A percentile compares a stretch with the other conserved stretches of the same genome.
Evolutionary conservation across 352 stramenopile genomes (phyloP).

Genomic region (Globisporangium cystogenes): DNA sequence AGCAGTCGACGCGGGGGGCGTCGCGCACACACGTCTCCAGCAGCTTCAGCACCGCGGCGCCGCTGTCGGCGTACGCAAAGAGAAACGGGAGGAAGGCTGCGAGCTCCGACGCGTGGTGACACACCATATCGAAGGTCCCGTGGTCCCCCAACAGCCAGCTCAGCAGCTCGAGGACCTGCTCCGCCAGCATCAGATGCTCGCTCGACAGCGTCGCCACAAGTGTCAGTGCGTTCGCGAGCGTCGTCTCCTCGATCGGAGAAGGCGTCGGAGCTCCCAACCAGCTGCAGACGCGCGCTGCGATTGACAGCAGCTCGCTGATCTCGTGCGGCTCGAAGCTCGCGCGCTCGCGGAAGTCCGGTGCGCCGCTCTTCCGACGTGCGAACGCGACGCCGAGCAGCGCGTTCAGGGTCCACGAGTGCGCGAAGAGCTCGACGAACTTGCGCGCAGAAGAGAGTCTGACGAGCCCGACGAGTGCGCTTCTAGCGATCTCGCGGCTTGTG

Average conservation of each 20-base stretch:
- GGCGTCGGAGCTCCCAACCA: conserved; percentile 4
- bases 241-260: conserved; percentile 14
- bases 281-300: conserved; percentile 13
- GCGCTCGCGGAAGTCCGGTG: conserved; percentile 38
- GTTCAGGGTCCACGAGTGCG: conserved; percentile 43
- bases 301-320: conserved; percentile 31
- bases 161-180: conserved; percentile 25
- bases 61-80: conserved; percentile 1
- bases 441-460: conserved; percentile 26
- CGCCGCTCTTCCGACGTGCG: conserved; percentile 22
- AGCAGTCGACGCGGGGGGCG: conserved; percentile 17
- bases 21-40: conserved; percentile 19
- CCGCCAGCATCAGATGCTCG: conserved; percentile 13
- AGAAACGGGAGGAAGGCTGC: conserved; percentile 15
- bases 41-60: conserved; percentile 18
- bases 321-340: conserved; percentile 18
- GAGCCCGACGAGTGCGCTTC: conserved; percentile 28
- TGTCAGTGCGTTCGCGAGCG: conserved; percentile 18
- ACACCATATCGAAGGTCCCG: conserved; percentile 25
- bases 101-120: conserved; percentile 20
- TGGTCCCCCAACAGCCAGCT: conserved; percentile 20
- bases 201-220: conserved; percentile 15
- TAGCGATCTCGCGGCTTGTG: conserved; percentile 10
- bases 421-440: conserved; percentile 50
- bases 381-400: conserved; percentile 35